A percentile compares a stretch with the other conserved stretches of the same genome.
These are phyloP conservation scores for Metarhizium guizhouense DNA, from an alignment of 2,329 filamentous ascomycete species.

Conservation along the genomic window DNA sequence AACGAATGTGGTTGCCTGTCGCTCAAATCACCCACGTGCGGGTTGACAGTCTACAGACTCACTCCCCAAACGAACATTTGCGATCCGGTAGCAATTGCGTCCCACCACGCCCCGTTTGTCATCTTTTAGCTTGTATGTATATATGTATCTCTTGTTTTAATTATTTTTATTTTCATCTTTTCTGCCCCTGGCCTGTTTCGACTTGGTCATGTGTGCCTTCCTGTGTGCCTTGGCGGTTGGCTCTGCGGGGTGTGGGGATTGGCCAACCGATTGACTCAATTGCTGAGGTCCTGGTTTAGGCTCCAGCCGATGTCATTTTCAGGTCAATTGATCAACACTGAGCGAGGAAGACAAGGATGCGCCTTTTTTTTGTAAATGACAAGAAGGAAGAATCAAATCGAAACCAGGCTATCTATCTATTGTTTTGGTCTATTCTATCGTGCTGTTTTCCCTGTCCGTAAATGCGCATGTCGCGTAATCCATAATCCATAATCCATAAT, in stretches of 20 bases:
- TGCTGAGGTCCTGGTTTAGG: background rate
- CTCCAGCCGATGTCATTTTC: too few species aligned
- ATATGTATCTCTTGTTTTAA: too few species aligned
- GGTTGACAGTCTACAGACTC: too few species aligned
- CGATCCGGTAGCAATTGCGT: too few species aligned
- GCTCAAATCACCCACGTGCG: background rate
- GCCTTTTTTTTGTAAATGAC: too few species aligned
- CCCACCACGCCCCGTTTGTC: too few species aligned
- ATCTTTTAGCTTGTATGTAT: too few species aligned
- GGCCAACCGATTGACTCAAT: background rate
- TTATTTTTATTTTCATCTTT: too few species aligned
- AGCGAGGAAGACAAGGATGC: too few species aligned
- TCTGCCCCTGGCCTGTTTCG: background rate
- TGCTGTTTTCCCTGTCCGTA: background rate
- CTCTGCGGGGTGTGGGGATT: background rate
- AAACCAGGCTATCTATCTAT: background rate
- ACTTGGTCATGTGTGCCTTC: background rate
- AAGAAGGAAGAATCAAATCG: background rate
- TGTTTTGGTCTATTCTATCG: slow-evolving; percentile 1
- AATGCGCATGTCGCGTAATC: background rate
- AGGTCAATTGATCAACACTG: too few species aligned
- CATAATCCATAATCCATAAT: background rate
- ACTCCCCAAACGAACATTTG: too few species aligned
- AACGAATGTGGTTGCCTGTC: background rate
- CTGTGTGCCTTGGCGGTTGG: background rate